Conservation (phyloP, 495 filamentous ascomycete species). For the Penicillium bovifimosum region DNA sequence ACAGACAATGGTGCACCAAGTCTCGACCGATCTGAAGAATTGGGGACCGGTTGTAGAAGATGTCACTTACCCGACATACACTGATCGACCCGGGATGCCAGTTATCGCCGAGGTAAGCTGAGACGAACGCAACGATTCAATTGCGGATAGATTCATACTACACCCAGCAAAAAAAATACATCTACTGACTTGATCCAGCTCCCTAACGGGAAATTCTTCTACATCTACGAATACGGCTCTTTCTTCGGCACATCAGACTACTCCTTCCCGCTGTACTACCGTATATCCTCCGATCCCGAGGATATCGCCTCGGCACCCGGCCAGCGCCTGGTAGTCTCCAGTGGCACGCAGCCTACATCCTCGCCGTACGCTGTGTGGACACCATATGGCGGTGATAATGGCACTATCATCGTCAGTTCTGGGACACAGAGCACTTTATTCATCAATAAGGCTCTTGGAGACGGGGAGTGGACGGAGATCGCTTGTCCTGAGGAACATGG, state of each 20-base stretch:
- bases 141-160: too few relatives aligned
- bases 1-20: conserved; percentile 62
- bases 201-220: conserved; percentile 56
- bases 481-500: conserved; percentile 39
- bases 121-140: not conserved
- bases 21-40: conserved; percentile 47
- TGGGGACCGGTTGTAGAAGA: conserved; percentile 60
- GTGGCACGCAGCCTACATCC: conserved; percentile 46
- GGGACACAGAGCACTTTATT: conserved; percentile 50
- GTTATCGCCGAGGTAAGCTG: conserved; percentile 40
- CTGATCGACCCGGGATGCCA: conserved; percentile 64
- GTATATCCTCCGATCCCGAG: conserved; percentile 46
- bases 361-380: conserved; percentile 54
- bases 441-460: conserved; percentile 51
- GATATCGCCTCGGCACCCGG: conserved; percentile 42
- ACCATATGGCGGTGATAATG: conserved; percentile 48
- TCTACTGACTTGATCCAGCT: conserved; percentile 30
- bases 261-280: conserved; percentile 56
- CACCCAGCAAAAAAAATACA: too few relatives aligned
- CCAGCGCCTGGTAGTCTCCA: conserved; percentile 39
- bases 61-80: conserved; percentile 47
- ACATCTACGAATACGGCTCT: conserved; percentile 59
- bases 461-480: conserved; percentile 50
- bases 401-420: conserved; percentile 53
- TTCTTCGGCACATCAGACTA: conserved; percentile 35